Evolutionary conservation across 441 rosid species (phyloP).

Genomic region (Erodium trifolium): DNA sequence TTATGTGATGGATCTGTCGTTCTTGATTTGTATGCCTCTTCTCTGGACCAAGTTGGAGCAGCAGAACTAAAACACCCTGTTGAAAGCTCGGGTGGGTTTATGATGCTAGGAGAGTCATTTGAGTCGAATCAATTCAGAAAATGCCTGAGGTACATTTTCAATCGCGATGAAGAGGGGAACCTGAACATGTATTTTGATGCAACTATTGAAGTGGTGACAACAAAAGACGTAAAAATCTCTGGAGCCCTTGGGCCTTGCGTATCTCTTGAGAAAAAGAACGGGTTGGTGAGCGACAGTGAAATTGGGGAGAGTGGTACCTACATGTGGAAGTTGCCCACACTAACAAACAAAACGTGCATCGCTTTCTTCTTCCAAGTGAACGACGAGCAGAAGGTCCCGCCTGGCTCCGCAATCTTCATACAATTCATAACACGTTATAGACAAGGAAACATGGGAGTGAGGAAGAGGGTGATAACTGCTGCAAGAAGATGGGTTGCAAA

Average conservation of each 20-base stretch:
- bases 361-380: constrained; percentile 71
- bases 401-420: constrained; percentile 76
- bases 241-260: constrained; percentile 92
- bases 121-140: constrained; percentile 66
- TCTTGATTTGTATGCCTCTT: constrained; percentile 86
- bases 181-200: constrained; percentile 79
- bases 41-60: constrained; percentile 89
- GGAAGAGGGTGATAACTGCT: constrained; percentile 78
- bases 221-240: constrained; percentile 61
- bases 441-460: constrained; percentile 50
- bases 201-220: constrained; percentile 72
- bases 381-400: constrained; percentile 52
- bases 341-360: constrained; percentile 66
- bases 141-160: constrained; percentile 63
- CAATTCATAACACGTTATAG: constrained; percentile 78
- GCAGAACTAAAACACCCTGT: constrained; percentile 65
- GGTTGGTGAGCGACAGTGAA: constrained; percentile 56
- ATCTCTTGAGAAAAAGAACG: constrained; percentile 52
- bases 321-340: constrained; percentile 67
- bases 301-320: constrained; percentile 74
- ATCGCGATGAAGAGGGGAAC: constrained; percentile 53
- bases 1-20: constrained; percentile 50
- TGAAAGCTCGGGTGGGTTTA: constrained; percentile 81
- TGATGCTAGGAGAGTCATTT: constrained; percentile 81
- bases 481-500: constrained; percentile 86